phyloP scores from a whole-genome alignment of 208 protist genomes.

The Leishmania turanica region DNA sequence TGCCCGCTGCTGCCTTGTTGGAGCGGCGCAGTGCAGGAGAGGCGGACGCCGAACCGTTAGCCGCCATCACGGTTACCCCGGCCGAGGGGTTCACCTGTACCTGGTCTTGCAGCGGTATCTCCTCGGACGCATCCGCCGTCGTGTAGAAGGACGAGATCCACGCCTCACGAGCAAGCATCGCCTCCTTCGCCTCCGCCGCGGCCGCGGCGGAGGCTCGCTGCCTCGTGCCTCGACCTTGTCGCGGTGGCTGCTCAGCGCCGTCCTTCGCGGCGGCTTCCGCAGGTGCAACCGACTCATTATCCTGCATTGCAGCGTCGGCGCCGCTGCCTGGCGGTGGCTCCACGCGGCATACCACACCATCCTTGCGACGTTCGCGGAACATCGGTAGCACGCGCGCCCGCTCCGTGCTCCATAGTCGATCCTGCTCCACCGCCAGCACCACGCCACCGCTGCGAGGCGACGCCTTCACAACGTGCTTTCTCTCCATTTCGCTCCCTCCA shows the following conservation, averaged over 20 bases:
- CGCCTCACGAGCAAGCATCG: constrained; percentile 19
- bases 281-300: not conserved
- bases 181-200: constrained; percentile 2
- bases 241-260: not conserved
- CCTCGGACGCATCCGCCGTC: constrained; percentile 13
- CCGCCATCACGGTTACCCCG: constrained; percentile 31
- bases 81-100: constrained; percentile 35
- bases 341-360: constrained; percentile 26
- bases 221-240: not conserved
- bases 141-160: constrained; percentile 32
- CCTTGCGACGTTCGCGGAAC: constrained; percentile 13
- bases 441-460: constrained; percentile 1
- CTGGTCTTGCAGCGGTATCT: constrained; percentile 32
- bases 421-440: constrained; percentile 28
- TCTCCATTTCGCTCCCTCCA: constrained; percentile 7
- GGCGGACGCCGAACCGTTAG: not conserved
- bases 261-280: not conserved
- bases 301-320: not conserved
- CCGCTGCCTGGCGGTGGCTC: not conserved
- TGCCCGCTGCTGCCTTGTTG: constrained; percentile 7
- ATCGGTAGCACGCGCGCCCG: not conserved
- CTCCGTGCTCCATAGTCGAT: constrained; percentile 17
- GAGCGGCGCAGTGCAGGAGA: constrained; percentile 1
- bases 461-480: not conserved
- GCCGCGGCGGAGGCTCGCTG: not conserved